Percentiles rank a stretch among this genome's conserved stretches.
These are phyloP conservation scores for Pseudopyrenochaeta lycopersici DNA, from an alignment of 2,329 filamentous ascomycete genomes.

Conservation along the genomic window DNA sequence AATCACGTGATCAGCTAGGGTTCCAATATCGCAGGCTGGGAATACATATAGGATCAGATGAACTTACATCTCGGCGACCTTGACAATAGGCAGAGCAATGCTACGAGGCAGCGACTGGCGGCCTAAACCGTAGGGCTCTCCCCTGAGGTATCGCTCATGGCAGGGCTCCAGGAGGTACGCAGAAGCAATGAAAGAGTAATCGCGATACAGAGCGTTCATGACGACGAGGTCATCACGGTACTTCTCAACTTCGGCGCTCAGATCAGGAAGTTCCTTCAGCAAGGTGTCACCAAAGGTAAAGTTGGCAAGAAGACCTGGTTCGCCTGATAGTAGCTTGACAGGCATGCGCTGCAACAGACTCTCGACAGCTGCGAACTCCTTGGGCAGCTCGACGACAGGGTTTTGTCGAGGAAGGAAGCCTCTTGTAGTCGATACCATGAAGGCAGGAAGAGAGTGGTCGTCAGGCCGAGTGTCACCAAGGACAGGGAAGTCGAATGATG, in stretches of 20 bases:
- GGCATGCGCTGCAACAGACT: slow-evolving; percentile 80
- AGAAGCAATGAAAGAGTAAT: slow-evolving; percentile 90
- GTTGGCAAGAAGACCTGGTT: slow-evolving; percentile 78
- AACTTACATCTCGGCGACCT: slow-evolving; percentile 84
- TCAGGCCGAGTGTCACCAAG: slow-evolving; percentile 69
- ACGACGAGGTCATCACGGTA: slow-evolving; percentile 76
- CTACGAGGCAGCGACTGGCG: slow-evolving; percentile 75
- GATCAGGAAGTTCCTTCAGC: slow-evolving; percentile 76
- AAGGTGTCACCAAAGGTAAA: slow-evolving; percentile 80
- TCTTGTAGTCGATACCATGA: slow-evolving; percentile 79
- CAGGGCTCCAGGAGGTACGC: slow-evolving; percentile 93
- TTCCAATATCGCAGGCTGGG: too few species aligned
- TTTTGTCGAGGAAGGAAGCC: slow-evolving; percentile 75
- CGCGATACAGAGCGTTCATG: slow-evolving; percentile 87
- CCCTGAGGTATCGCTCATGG: slow-evolving; percentile 74
- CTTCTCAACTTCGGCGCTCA: slow-evolving; percentile 76
- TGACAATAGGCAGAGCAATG: slow-evolving; percentile 82
- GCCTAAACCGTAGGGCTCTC: slow-evolving; percentile 80
- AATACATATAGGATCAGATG: not conserved
- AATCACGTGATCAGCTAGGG: slow-evolving; percentile 33
- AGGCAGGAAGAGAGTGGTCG: slow-evolving; percentile 72
- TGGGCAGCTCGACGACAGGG: slow-evolving; percentile 66
- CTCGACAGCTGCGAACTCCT: slow-evolving; percentile 77
- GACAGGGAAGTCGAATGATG: slow-evolving; percentile 64
- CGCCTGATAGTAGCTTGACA: slow-evolving; percentile 76